Conservation (phyloP, 176 grass and related monocot species). For the Oryza coarctata region DNA sequence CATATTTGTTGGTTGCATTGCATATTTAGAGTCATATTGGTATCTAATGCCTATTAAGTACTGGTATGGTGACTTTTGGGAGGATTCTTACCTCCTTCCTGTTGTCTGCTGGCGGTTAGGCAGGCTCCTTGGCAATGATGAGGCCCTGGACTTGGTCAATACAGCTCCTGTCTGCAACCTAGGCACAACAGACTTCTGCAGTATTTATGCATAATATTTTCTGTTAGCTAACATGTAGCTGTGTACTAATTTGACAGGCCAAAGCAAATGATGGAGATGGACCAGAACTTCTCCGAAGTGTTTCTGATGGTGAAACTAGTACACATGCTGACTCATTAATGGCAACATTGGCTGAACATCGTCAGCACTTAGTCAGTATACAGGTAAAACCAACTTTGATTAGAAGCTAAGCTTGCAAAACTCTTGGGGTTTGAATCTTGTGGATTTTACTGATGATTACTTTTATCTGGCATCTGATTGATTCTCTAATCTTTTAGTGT, state of each 20-base stretch:
- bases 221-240: neutral
- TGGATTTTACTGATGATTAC: slow-evolving; percentile 30
- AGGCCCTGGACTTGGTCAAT: neutral
- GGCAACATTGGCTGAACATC: slow-evolving; percentile 88
- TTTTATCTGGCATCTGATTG: slow-evolving; percentile 23
- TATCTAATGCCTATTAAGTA: neutral
- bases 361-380: slow-evolving; percentile 97
- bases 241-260: slow-evolving; percentile 56
- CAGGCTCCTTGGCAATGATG: neutral
- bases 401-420: neutral
- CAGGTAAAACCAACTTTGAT: slow-evolving; percentile 63
- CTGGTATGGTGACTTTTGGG: neutral
- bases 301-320: slow-evolving; percentile 57
- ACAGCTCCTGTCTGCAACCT: neutral
- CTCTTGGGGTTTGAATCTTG: neutral
- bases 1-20: neutral
- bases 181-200: neutral
- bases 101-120: neutral
- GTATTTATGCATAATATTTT: neutral
- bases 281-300: slow-evolving; percentile 86
- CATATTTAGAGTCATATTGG: neutral
- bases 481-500: slow-evolving; percentile 27
- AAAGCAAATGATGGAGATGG: slow-evolving; percentile 97
- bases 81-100: neutral
- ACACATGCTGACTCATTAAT: slow-evolving; percentile 92